Conservation (phyloP, 2,329 filamentous ascomycete genomes). For the Colletotrichum sublineola region DNA sequence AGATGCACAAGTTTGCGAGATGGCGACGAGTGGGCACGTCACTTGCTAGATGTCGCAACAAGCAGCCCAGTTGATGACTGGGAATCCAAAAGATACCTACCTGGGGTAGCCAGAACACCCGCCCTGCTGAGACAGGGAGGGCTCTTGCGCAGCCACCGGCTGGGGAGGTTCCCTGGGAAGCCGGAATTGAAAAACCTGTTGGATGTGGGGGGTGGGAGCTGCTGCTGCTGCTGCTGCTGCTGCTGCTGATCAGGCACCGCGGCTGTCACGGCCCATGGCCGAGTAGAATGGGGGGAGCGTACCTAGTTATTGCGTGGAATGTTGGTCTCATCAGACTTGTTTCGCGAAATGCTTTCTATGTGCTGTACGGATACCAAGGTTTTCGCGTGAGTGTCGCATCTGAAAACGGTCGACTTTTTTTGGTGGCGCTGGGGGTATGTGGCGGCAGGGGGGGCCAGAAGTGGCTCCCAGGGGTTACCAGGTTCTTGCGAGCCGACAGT, state of each 20-base stretch:
- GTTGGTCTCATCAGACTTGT: slow-evolving; percentile 19
- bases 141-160: slow-evolving; percentile 28
- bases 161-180: slow-evolving; percentile 7
- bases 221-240: slow-evolving; percentile 13
- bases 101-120: slow-evolving; percentile 16
- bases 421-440: neutral
- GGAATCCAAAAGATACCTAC: slow-evolving; percentile 20
- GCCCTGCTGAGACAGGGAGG: slow-evolving; percentile 39
- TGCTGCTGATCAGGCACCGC: slow-evolving; percentile 37
- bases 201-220: slow-evolving; percentile 26
- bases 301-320: slow-evolving; percentile 3
- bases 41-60: slow-evolving; percentile 31
- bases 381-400: neutral
- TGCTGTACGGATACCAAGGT: neutral
- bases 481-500: slow-evolving; percentile 29
- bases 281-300: slow-evolving; percentile 1
- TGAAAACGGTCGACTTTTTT: slow-evolving; percentile 13
- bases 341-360: slow-evolving; percentile 16
- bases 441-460: slow-evolving; percentile 13
- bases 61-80: slow-evolving; percentile 16
- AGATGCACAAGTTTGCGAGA: slow-evolving; percentile 7
- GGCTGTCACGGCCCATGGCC: slow-evolving; percentile 17
- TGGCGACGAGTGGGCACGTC: slow-evolving; percentile 2
- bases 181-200: slow-evolving; percentile 20
- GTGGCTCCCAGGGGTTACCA: neutral